Base-by-base conservation (phyloP, 257 asterid genomes). In the Solanum sitiens region DNA sequence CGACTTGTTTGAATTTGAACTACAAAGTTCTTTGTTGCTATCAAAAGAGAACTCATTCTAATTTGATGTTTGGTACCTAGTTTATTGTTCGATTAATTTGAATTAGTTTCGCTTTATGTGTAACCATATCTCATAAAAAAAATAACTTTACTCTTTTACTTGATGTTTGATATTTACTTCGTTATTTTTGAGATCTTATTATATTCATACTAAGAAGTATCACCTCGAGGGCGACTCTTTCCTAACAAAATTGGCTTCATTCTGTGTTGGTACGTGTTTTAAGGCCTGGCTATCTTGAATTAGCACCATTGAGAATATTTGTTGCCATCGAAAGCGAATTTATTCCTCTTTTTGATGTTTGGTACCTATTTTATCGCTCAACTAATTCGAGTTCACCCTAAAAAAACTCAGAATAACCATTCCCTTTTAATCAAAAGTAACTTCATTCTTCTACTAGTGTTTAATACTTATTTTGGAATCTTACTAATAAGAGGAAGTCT, bases 1-100 rank as follows among this genome's bases (percentile, higher is more conserved):
- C 0, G 23, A 16, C 0, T 16, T 53, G 2, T 16, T 53, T 1
- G 0, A 16, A 53, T 53, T 53, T 16, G 10, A 0, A 53, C 63
- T 53, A 53, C 0, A 53, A 53, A 16, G 63, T 53, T 53, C 9
- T 16, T 16, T 16, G 10, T 16, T 53, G 20, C 63, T 53, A 53
- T 16, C 63, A 53, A 53, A 53, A 53, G 23, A 16, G 63, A 53
- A 53, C 7, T 53, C 63, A 16, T 53, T 53, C 23, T 53, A 6
- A 23, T 16, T 16, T 53, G 63, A 53, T 16, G n/a, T 53, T 53
- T 9, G 10, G 0, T 16, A 53, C 23, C 10, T 53, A 53, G 18
- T 16, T 16, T 53, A 53, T 53, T 6, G 63, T 53, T 53, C n/a
- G n/a, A 53, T 2, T 16, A 16, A 53, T 53, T 53, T 0, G 4